Percentiles rank a stretch among this genome's conserved stretches.
phyloP scores from a whole-genome alignment of 169 alveolate genomes.

The Eimeria falciformis region DNA sequence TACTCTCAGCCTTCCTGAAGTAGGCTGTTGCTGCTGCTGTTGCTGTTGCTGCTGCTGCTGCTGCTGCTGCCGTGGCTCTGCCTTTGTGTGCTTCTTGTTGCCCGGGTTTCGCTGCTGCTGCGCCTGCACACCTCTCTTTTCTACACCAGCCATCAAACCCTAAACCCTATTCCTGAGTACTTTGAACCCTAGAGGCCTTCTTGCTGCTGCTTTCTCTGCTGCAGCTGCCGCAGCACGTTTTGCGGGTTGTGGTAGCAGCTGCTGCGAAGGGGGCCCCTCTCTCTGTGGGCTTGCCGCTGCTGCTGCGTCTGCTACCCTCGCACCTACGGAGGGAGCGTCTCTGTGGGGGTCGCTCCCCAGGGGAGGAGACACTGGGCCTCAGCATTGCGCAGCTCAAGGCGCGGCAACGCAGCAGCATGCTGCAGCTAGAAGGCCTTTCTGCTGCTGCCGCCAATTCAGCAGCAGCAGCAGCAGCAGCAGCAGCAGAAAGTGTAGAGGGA shows the following conservation, averaged over 20 bases:
- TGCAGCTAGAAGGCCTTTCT: not conserved
- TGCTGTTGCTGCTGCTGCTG: constrained; percentile 4
- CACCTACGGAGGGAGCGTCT: not conserved
- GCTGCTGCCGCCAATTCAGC: not conserved
- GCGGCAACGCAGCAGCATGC: not conserved
- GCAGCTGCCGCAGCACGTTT: not conserved
- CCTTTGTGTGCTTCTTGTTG: not conserved
- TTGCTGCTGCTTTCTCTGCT: not conserved
- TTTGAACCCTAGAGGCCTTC: no score
- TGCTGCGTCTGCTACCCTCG: constrained; percentile 7
- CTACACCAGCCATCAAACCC: no score
- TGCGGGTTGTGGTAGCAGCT: not conserved
- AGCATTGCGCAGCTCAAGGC: not conserved
- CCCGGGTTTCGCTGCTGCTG: not conserved
- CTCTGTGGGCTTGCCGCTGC: not conserved
- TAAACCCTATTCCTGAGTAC: no score
- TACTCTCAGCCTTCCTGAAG: not conserved
- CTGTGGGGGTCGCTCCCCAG: not conserved
- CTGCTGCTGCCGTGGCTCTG: not conserved
- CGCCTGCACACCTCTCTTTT: not conserved
- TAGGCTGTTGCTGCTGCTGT: not conserved
- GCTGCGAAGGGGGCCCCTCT: not conserved
- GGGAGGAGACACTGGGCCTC: not conserved
- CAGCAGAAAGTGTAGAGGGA: no score
- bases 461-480: not conserved